A percentile compares a stretch with the other conserved stretches of the same genome.
phyloP scores from a whole-genome alignment of 2,329 filamentous ascomycete genomes.

The Aureobasidium sp. region DNA sequence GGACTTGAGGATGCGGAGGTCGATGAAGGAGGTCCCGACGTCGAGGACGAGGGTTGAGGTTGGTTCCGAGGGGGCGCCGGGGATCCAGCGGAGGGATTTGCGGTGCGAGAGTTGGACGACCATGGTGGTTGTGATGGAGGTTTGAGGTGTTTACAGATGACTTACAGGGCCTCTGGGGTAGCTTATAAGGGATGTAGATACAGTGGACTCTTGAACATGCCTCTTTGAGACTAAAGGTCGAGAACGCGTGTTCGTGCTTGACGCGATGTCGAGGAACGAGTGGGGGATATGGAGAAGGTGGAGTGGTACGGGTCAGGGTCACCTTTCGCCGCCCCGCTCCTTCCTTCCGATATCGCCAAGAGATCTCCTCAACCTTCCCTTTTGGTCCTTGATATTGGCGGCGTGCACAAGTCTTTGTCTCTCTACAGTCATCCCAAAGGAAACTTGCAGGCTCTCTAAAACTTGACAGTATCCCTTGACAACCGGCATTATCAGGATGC shows the following conservation, averaged over 20 bases:
- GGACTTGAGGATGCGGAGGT: constrained; percentile 4
- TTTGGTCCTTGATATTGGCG: neutral
- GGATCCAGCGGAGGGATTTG: constrained; percentile 2
- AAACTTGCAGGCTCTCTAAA: neutral
- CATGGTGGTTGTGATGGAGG: neutral
- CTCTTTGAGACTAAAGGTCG: neutral
- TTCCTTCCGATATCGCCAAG: neutral
- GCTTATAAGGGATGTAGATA: neutral
- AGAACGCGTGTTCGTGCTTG: neutral
- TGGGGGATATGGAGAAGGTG: neutral
- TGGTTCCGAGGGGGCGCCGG: constrained; percentile 6
- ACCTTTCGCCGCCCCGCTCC: neutral
- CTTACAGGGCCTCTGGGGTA: neutral
- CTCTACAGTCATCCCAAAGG: neutral
- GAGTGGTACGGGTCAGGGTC: neutral
- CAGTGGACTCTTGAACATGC: neutral
- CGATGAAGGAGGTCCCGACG: constrained; percentile 6
- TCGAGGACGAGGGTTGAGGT: constrained; percentile 6
- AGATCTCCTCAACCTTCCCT: constrained; percentile 8
- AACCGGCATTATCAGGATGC: neutral
- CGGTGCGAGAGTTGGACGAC: constrained; percentile 9
- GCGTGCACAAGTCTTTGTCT: neutral
- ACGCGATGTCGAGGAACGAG: neutral
- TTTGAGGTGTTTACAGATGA: neutral
- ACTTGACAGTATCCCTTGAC: neutral